Percentiles rank a stretch among this genome's conserved stretches.
These are phyloP conservation scores for Teratosphaeria epicoccoides DNA, from an alignment of 2,329 filamentous ascomycete genomes.

Conservation along the genomic window DNA sequence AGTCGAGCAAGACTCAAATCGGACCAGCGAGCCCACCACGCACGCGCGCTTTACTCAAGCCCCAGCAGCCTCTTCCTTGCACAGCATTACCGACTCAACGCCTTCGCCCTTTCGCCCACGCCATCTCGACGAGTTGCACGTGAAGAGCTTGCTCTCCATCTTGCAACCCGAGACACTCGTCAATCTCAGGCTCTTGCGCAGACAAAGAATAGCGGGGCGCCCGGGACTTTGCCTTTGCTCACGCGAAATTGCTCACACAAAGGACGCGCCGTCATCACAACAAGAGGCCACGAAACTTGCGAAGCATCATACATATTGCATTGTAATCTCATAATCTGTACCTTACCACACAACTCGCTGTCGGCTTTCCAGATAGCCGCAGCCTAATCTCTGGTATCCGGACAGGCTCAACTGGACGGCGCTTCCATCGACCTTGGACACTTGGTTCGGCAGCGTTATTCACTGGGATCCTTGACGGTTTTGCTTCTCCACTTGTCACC, in stretches of 20 bases:
- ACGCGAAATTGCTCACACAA: conserved; percentile 3
- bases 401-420: conserved; percentile 4
- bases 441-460: conserved; percentile 6
- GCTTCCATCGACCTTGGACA: conserved; percentile 6
- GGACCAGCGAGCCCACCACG: background rate
- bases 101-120: background rate
- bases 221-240: background rate
- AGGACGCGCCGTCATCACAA: conserved; percentile 5
- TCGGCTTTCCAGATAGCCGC: conserved; percentile 18
- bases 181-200: background rate
- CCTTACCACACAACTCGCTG: conserved; percentile 14
- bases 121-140: background rate
- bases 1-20: conserved; percentile 5
- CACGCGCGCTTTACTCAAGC: background rate
- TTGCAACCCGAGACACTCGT: background rate
- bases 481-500: conserved; percentile 5
- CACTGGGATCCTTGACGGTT: conserved; percentile 13
- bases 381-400: conserved; percentile 20
- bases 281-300: conserved; percentile 4
- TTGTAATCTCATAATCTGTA: conserved; percentile 25
- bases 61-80: background rate
- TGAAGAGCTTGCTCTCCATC: background rate
- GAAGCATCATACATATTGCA: conserved; percentile 19
- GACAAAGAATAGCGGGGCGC: conserved; percentile 4
- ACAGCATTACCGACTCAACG: background rate